Evolutionary conservation across 2,329 filamentous ascomycete species (phyloP), one percentile per base, ranked within the genome.

Genomic region (Pseudogymnoascus sp.): DNA sequence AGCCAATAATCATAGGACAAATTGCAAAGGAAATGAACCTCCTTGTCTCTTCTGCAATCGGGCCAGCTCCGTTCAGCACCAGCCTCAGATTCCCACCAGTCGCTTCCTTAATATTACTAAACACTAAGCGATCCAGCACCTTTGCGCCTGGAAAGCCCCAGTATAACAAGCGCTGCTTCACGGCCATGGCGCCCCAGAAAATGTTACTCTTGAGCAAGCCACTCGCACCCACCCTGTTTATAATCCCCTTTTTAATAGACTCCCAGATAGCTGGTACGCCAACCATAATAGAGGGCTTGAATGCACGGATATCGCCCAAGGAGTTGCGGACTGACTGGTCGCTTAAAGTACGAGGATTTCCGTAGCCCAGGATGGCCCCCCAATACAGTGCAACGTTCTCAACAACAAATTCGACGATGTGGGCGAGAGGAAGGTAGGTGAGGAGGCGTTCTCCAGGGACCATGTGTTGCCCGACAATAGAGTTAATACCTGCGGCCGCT

Each of bases 231-330:
- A 97, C 87, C 75, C 91, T 90, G 70, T 67, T 77, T 66, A 93
- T 79, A 70, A 99, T 89, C 61, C 94, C 94, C 80, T 99, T 99
- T 80, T 92, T 93, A 70, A 99, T 88, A 1, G 90, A 92, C 77
- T 99, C 94, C 92, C 93, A 99, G 33, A 99, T 88, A 63, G 95
- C 92, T 1, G 94, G 94, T 2, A 99, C 94, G 74, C 94, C 94
- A 39, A 97, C 89, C 73, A 99, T 83, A 72, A 97, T 83, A 1
- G 92, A 95, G 0, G 94, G 94, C 69, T 83, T 84, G 73, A 97
- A 88, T 72, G 97, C 92, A 64, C 89, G 88, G 77, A 99, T 96
- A 70, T 99, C 94, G 68, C 94, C 93, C 68, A 87, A 85, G 78
- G 90, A 97, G 75, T 97, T 94, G 67, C 87, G 87, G 76, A 96